Percentiles rank a stretch among this genome's conserved stretches.
These are phyloP conservation scores for Hemileia vastatrix DNA, from an alignment of 1,284 basidiomycete species.

Conservation along the genomic window DNA sequence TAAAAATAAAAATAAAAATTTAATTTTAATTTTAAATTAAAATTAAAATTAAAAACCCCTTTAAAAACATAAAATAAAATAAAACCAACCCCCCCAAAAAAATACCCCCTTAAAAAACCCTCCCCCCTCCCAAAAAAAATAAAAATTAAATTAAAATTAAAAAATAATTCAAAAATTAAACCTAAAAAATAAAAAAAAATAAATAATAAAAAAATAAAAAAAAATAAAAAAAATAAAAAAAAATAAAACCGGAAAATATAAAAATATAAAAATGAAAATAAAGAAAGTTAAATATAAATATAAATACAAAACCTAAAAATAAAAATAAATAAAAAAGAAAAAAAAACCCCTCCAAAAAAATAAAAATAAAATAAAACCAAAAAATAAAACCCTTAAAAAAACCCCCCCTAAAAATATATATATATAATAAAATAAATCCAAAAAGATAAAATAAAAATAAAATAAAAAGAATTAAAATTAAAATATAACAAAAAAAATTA, in stretches of 20 bases:
- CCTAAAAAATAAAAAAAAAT: conserved; percentile 1
- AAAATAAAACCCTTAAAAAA: not conserved
- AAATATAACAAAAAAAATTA: not conserved
- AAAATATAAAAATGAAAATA: not conserved
- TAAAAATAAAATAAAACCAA: not conserved
- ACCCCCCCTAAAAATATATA: not conserved
- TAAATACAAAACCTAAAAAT: not conserved
- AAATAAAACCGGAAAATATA: not conserved
- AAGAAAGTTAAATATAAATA: not conserved
- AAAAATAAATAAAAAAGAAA: not conserved
- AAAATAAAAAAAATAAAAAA: not conserved
- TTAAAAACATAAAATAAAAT: no score
- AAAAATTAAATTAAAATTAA: not conserved
- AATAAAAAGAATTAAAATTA: not conserved
- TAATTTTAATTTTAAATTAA: no score
- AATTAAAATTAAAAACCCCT: no score
- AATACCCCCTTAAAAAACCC: no score
- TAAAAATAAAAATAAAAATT: no score
- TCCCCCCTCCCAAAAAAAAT: no score
- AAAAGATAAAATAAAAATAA: not conserved
- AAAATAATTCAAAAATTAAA: not conserved
- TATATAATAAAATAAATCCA: not conserved
- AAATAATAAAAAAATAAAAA: not conserved
- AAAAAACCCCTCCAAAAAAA: not conserved
- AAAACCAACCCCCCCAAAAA: no score